A percentile compares a stretch with the other conserved stretches of the same genome.
Evolutionary conservation across 129 eudicot genomes (phyloP).

Genomic region (Smallanthus sonchifolius): DNA sequence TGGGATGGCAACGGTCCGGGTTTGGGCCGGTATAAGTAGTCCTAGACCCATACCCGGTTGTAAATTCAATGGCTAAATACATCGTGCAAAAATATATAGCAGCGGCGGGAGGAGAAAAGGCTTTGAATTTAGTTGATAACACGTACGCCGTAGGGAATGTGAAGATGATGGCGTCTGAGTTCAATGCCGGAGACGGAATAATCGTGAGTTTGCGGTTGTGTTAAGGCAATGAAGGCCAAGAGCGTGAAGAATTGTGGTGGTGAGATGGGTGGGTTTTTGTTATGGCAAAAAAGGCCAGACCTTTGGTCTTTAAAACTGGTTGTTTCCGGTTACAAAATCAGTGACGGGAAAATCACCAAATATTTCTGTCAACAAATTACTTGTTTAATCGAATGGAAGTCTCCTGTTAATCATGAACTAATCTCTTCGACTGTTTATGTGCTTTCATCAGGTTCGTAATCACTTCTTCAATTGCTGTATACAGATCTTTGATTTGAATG

Average conservation of each 20-base stretch:
- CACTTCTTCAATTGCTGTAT: not conserved
- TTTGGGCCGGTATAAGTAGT: too few species aligned
- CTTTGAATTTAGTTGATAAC: conserved; percentile 54
- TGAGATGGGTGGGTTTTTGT: conserved; percentile 83
- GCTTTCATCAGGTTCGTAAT: conserved; percentile 39
- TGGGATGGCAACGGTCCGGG: too few species aligned
- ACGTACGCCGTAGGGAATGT: conserved; percentile 90
- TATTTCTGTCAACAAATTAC: conserved; percentile 28
- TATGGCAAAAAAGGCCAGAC: conserved; percentile 93
- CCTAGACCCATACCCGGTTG: too few species aligned
- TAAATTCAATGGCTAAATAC: conserved; percentile 73
- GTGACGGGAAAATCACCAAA: conserved; percentile 25
- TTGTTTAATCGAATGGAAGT: conserved; percentile 22
- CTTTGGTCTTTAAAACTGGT: conserved; percentile 87
- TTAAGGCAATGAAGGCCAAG: conserved; percentile 45
- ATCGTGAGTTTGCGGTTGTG: conserved; percentile 21
- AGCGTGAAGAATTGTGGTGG: conserved; percentile 43
- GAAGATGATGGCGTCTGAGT: conserved; percentile 84
- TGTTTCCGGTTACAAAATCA: conserved; percentile 78
- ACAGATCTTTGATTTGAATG: conserved; percentile 23
- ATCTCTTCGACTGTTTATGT: conserved; percentile 35
- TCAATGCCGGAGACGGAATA: conserved; percentile 50
- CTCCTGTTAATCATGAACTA: conserved; percentile 30
- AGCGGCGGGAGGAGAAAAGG: conserved; percentile 79
- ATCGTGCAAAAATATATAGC: conserved; percentile 92